These are phyloP conservation scores for Scortechinia acanthostroma DNA, from an alignment of 2,329 filamentous ascomycete genomes.

Conservation along the genomic window DNA sequence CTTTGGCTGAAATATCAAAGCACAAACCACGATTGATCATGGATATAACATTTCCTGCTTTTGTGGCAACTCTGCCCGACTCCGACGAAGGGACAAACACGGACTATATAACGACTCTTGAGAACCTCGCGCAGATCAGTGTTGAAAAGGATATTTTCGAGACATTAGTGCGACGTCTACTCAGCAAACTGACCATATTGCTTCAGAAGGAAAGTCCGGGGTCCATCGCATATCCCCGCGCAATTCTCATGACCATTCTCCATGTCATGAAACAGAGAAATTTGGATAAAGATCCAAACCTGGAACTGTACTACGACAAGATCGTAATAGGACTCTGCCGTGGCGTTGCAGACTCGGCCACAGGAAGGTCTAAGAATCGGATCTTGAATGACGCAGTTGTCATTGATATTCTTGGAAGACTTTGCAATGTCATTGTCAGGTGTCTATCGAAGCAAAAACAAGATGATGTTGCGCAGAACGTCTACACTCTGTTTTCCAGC, in stretches of 20 bases:
- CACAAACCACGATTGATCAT: constrained; percentile 55
- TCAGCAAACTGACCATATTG: constrained; percentile 53
- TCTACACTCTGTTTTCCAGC: constrained; percentile 42
- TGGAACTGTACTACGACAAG: constrained; percentile 37
- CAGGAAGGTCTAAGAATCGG: constrained; percentile 14
- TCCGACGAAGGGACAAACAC: constrained; percentile 32
- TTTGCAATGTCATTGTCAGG: constrained; percentile 51
- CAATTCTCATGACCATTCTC: constrained; percentile 51
- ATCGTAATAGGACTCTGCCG: constrained; percentile 29
- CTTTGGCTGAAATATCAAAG: constrained; percentile 52
- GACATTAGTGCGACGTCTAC: constrained; percentile 51
- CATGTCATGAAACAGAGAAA: constrained; percentile 49
- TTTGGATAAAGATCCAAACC: constrained; percentile 26
- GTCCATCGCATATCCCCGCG: constrained; percentile 43
- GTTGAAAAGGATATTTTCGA: constrained; percentile 55
- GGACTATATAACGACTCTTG: constrained; percentile 45
- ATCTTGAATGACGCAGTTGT: constrained; percentile 38
- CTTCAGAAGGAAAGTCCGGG: constrained; percentile 35
- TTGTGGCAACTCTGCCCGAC: constrained; percentile 58
- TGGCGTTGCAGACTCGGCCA: constrained; percentile 3
- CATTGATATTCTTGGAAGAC: constrained; percentile 50
- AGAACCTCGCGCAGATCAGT: constrained; percentile 58
- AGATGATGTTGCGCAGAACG: constrained; percentile 37
- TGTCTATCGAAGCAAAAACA: constrained; percentile 41
- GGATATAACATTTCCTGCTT: constrained; percentile 58